Conservation (phyloP, 805 yeast species). For the Maudiozyma bulderi region DNA sequence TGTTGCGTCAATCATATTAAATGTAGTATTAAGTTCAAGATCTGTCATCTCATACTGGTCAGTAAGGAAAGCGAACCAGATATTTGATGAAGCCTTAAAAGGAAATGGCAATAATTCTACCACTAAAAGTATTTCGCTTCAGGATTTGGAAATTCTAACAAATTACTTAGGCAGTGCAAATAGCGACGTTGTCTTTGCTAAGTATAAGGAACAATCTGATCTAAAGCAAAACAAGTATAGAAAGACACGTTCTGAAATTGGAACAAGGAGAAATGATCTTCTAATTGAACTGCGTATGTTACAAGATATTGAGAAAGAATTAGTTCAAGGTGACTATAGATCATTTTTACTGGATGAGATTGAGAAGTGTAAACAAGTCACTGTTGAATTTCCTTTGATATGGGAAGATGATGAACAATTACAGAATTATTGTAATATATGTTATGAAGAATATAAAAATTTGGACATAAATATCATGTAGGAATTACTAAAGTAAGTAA, state of each 20-base stretch:
- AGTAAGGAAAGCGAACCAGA: constrained; percentile 36
- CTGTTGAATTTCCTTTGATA: constrained; percentile 18
- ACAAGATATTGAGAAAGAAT: constrained; percentile 53
- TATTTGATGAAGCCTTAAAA: constrained; percentile 20
- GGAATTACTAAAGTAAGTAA: constrained; percentile 1
- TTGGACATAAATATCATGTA: neutral
- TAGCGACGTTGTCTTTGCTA: constrained; percentile 23
- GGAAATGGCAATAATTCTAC: constrained; percentile 29
- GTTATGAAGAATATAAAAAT: constrained; percentile 25
- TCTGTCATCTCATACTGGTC: constrained; percentile 52
- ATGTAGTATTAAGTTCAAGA: constrained; percentile 43
- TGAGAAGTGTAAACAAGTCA: constrained; percentile 40
- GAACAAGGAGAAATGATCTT: constrained; percentile 63
- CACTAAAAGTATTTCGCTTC: constrained; percentile 52
- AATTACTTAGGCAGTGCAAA: constrained; percentile 32
- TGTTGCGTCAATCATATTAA: constrained; percentile 37
- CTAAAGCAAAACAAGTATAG: constrained; percentile 17
- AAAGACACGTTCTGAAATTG: constrained; percentile 40
- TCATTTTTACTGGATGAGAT: constrained; percentile 60
- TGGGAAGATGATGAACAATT: constrained; percentile 21
- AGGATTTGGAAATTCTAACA: constrained; percentile 41
- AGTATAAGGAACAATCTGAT: constrained; percentile 19
- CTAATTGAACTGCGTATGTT: constrained; percentile 57
- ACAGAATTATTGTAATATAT: constrained; percentile 27
- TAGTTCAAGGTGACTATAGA: constrained; percentile 57